Evolutionary conservation across 1,284 basidiomycete species (phyloP), one percentile per base, ranked within the genome.

Genomic region (Malassezia obtusa): DNA sequence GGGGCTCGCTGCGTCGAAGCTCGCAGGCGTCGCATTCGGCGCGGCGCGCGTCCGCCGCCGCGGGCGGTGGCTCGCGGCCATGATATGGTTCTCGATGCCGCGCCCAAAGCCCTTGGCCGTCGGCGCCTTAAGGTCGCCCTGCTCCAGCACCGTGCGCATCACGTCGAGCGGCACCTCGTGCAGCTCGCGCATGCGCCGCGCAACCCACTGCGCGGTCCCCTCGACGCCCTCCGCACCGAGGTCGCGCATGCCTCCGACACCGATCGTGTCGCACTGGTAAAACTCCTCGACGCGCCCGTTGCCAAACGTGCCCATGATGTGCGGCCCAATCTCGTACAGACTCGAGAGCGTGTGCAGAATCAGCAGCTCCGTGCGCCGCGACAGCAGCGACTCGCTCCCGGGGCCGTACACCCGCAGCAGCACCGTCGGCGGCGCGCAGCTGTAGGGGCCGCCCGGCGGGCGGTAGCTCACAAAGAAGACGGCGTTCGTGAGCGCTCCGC

Each of bases 121-220:
- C 1, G 63, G 62, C 6, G 61, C 60, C 8, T 57, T 56, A 3
- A 73, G 50, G 39, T 73, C 68, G 47, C 70, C 70, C 48, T 68
- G 68, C 50, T 73, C 70, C 24, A 73, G 55, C 22, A 73, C 68
- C 6, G 65, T 68, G 24, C 57, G 59, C 57, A 73, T 69, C 21
- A 68, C 63, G 26, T 73, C 70, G 39, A 73, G 62, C 14, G 70
- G 70, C 15, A 73, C 70, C 21, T 70, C 69, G 48, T 73, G 70
- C 12, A 73, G 59, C 57, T 73, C 67, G 28, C 68, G 63, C 70
- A 73, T 73, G 21, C 70, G 59, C 14, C 70, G 60, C 15, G 70
- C 70, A 2, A 68, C 65, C 70, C 70, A 72, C 22, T 69, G 65
- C 2, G 68, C 64, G 11, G 50, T 49, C 14, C 70, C 68, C 43